Conservation (phyloP, 176 grass and related monocot species). For the Phoenix dactylifera region DNA sequence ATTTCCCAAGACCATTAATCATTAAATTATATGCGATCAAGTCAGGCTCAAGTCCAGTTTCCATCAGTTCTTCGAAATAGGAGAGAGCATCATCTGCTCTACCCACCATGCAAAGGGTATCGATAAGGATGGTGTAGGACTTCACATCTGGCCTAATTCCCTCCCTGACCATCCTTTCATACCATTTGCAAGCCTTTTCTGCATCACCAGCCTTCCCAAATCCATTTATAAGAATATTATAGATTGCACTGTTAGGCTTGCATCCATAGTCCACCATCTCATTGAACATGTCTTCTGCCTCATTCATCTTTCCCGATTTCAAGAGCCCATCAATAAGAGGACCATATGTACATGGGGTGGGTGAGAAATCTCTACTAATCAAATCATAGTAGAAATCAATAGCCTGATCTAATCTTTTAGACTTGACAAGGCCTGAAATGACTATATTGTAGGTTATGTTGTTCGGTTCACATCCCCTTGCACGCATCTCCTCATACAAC, state of each 20-base stretch:
- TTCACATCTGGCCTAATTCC: constrained; percentile 90
- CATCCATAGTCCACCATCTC: constrained; percentile 78
- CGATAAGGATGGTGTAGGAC: constrained; percentile 67
- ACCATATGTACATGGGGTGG: constrained; percentile 79
- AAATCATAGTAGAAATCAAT: constrained; percentile 67
- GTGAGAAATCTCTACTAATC: constrained; percentile 51
- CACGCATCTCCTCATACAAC: constrained; percentile 64
- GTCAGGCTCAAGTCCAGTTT: constrained; percentile 57
- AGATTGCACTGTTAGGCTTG: constrained; percentile 72
- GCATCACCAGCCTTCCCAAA: constrained; percentile 52
- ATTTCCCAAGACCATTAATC: constrained; percentile 73
- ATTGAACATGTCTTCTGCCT: constrained; percentile 61
- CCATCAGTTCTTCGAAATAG: constrained; percentile 56
- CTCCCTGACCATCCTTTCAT: constrained; percentile 53
- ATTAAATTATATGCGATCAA: constrained; percentile 84
- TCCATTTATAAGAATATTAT: constrained; percentile 85
- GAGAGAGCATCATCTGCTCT: constrained; percentile 49
- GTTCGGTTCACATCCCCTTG: constrained; percentile 52
- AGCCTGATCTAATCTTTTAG: constrained; percentile 52
- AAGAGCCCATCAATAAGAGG: constrained; percentile 84
- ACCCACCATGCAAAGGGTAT: constrained; percentile 46
- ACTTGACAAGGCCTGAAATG: constrained; percentile 85
- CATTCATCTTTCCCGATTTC: constrained; percentile 51
- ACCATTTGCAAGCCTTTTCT: constrained; percentile 50
- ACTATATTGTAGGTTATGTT: constrained; percentile 79